Evolutionary conservation across 2,329 filamentous ascomycete species (phyloP).

Genomic region (Paraphoma chrysanthemicola): DNA sequence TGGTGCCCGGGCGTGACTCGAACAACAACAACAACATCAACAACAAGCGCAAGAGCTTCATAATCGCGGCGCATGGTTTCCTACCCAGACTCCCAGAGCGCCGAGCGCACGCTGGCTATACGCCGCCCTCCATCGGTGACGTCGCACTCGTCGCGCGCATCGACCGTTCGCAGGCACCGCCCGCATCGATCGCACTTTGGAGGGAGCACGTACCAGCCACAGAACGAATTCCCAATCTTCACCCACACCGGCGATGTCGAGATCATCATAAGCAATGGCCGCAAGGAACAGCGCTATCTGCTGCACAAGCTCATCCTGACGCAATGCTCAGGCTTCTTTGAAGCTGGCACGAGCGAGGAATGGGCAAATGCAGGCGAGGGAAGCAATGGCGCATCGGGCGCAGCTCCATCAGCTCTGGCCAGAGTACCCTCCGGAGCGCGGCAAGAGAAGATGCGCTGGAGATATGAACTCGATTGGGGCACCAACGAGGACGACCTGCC

Average conservation of each 20-base stretch:
- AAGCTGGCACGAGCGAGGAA: conserved; percentile 80
- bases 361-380: conserved; percentile 65
- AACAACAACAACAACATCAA: neutral
- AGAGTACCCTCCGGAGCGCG: conserved; percentile 50
- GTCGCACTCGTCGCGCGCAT: conserved; percentile 62
- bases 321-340: conserved; percentile 93
- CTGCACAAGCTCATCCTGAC: conserved; percentile 86
- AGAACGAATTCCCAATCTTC: conserved; percentile 94
- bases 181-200: conserved; percentile 84
- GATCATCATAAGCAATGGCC: conserved; percentile 74
- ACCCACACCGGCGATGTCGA: conserved; percentile 91
- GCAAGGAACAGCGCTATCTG: conserved; percentile 82
- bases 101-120: conserved; percentile 63
- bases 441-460: conserved; percentile 71
- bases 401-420: conserved; percentile 39
- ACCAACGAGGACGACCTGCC: conserved; percentile 75
- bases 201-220: conserved; percentile 69
- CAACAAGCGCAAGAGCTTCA: conserved; percentile 4
- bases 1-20: neutral
- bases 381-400: conserved; percentile 23
- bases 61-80: conserved; percentile 63
- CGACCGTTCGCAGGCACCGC: conserved; percentile 67
- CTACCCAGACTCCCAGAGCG: conserved; percentile 62
- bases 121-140: conserved; percentile 70
- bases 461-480: conserved; percentile 85